Conservation (phyloP, 371 early-diverging fungal species). For the Lichtheimia ornata region DNA sequence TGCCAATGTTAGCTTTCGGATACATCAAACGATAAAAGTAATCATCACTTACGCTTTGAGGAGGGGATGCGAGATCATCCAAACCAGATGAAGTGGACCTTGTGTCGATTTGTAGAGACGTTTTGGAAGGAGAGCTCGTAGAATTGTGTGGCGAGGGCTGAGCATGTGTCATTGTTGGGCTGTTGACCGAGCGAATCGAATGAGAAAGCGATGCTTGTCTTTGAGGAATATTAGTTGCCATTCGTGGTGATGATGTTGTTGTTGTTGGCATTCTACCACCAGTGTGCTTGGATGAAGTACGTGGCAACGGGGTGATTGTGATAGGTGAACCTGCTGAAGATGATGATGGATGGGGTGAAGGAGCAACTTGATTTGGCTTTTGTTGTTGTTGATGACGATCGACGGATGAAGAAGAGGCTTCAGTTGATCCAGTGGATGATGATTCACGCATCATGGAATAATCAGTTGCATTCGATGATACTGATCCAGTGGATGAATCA, state of each 20-base stretch:
- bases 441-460: neutral
- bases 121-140: neutral
- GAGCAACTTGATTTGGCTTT: no score
- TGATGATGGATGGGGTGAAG: no score
- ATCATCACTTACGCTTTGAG: constrained; percentile 28
- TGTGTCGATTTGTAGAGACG: neutral
- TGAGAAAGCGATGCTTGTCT: constrained; percentile 1
- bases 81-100: neutral
- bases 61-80: constrained; percentile 33
- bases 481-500: constrained; percentile 5
- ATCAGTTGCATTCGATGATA: neutral
- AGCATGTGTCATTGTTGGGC: no score
- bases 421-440: neutral
- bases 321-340: no score
- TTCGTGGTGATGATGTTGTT: no score
- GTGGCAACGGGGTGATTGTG: no score
- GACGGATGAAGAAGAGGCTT: constrained; percentile 4
- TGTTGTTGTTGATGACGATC: neutral
- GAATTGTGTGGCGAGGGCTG: no score
- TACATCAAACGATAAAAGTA: no score
- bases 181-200: neutral
- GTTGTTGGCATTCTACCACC: no score
- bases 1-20: no score
- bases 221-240: neutral
- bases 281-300: no score